phyloP scores from a whole-genome alignment of 2,329 filamentous ascomycete species.

The Colletotrichum sp. region DNA sequence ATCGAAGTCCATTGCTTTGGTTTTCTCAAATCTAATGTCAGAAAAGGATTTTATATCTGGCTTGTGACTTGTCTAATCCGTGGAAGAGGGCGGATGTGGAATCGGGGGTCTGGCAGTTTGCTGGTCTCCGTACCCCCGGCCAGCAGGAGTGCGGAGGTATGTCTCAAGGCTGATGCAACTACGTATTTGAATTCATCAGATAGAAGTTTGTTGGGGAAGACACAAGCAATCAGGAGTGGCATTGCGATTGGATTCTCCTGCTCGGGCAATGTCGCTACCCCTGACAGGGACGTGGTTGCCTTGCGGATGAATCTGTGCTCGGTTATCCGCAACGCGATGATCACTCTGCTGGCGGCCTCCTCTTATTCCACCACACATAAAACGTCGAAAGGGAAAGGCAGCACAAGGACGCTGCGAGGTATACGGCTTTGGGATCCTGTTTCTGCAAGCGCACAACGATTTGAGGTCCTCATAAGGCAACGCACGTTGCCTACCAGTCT shows the following conservation, averaged over 20 bases:
- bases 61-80: neutral
- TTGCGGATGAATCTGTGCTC: fast-evolving
- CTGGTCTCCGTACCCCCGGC: neutral
- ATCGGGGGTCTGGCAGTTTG: neutral
- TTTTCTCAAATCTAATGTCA: neutral
- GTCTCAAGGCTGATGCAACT: fast-evolving
- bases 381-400: no score
- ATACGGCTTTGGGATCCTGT: fast-evolving
- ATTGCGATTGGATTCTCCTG: no score
- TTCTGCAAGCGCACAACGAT: fast-evolving
- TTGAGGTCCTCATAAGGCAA: neutral
- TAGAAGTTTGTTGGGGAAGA: neutral
- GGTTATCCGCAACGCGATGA: fast-evolving
- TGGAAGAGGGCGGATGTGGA: neutral
- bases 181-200: fast-evolving
- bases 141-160: fast-evolving
- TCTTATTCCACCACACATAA: neutral
- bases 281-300: fast-evolving
- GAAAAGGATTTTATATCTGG: neutral
- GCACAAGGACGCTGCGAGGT: neutral
- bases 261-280: neutral
- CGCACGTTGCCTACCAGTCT: neutral
- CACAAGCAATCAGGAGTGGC: neutral
- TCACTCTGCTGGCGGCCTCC: fast-evolving
- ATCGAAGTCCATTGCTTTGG: no score